Evolutionary conservation across 2,329 filamentous ascomycete species (phyloP).

Genomic region (Westerdykella sp.): DNA sequence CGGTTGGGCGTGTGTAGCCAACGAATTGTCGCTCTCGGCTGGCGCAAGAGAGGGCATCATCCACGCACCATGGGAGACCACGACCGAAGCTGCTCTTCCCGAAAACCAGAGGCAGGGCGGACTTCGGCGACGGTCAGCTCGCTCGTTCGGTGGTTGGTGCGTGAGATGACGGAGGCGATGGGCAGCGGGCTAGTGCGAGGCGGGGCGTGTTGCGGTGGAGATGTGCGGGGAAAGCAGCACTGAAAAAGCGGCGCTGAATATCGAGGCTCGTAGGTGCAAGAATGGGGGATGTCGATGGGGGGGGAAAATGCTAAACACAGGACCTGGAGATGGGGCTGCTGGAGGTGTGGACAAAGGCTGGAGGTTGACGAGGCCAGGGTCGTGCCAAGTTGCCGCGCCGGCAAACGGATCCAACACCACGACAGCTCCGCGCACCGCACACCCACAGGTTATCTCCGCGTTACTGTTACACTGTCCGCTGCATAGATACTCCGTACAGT

Average conservation of each 20-base stretch:
- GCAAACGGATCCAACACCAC: slow-evolving; percentile 10
- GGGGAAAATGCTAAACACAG: background rate
- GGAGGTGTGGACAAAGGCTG: slow-evolving; percentile 15
- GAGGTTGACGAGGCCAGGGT: slow-evolving; percentile 8
- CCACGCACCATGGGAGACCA: slow-evolving; percentile 32
- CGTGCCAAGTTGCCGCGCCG: slow-evolving; percentile 10
- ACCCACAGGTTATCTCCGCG: no score
- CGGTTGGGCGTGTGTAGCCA: slow-evolving; percentile 20
- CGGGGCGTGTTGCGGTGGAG: background rate
- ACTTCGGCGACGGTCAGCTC: slow-evolving; percentile 20
- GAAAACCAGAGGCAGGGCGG: slow-evolving; percentile 18
- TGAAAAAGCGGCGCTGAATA: background rate
- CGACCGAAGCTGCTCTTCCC: slow-evolving; percentile 22
- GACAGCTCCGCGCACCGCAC: background rate
- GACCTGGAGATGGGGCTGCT: slow-evolving; percentile 1
- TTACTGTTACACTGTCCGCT: no score
- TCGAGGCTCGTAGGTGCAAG: slow-evolving; percentile 3
- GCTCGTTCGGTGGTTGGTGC: slow-evolving; percentile 6
- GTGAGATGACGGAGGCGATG: slow-evolving; percentile 3
- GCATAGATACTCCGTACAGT: no score
- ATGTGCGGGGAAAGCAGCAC: background rate
- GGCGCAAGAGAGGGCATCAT: slow-evolving; percentile 49
- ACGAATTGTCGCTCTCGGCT: slow-evolving; percentile 39
- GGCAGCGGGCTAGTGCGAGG: slow-evolving; percentile 14
- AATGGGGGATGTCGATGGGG: slow-evolving; percentile 7